Evolutionary conservation across 192 early-diverging fungal species (phyloP), one percentile per base, ranked within the genome.

Genomic region (Jimgerdemannia lactiflua): DNA sequence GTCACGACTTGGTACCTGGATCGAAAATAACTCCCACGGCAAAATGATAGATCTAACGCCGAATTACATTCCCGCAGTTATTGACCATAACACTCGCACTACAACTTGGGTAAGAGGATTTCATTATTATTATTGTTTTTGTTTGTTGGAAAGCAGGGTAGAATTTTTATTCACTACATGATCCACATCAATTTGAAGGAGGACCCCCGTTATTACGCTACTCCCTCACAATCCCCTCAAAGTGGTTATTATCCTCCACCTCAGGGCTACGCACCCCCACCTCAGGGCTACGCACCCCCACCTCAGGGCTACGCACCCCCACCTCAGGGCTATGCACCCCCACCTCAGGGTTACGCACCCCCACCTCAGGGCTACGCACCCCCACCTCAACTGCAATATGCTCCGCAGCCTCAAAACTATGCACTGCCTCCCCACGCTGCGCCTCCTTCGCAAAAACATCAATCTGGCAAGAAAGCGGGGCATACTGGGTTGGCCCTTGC

Each of bases 401-500:
- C 65, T 49, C 66, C 71, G 7, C 77, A 41, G 4, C 70, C 71
- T 29, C 76, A 77, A 76, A 29, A 65, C 39, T 19, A 64, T 39
- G 70, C 75, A n/a, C 54, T 70, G 40, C 70, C 75, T 39, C 75
- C 68, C 4, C 49, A 42, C 11, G 67, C 49, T 72, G 54, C 7
- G 74, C 39, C 29, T 29, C 29, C 29, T 29, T 29, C 29, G 29
- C 29, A 29, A 29, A 29, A 29, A 1, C 49, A 59, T 1, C 49
- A 59, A 17, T 64, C 76, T 72, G 70, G 67, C 68, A 71, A 77
- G 64, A 71, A 77, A 67, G 29, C 69, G 29, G 75, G 75, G 67
- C 73, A 72, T 8, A 72, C 74, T 6, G 80, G 77, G 63, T 68
- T 71, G 64, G 78, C 75, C 43, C 20, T 82, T 29, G 80, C 77